Base-by-base conservation (phyloP, 192 early-diverging fungal species). In the Backusella macrospora region DNA sequence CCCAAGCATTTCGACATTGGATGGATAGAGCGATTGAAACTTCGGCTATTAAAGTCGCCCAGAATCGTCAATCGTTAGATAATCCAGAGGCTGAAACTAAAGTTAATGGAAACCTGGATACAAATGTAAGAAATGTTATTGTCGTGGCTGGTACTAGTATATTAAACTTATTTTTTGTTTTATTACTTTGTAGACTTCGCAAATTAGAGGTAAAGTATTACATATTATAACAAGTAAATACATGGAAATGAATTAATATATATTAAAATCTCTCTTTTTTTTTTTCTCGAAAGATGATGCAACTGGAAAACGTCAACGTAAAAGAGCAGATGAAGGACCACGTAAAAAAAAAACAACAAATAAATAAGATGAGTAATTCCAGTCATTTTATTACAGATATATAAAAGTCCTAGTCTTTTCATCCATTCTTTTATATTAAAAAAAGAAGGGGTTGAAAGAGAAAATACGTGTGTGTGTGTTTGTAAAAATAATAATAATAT, bases 11-110 rank as follows among this genome's bases (percentile, higher is more conserved):
- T 55, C 40, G 78, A 68, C 49, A 49, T 7, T 74, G 52, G 34
- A 75, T 80, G 73, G 78, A 80, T 34, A 48, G 74, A 40, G 74
- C 78, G 4, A 80, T 80, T 68, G 78, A 80, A 29, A 70, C 70
- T 38, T 76, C 74, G 16, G 73, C 78, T 4, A 55, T 72, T 5
- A 66, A 71, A 21, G 59, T 80, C 3, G 63, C 37, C 7, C 73
- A 80, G 18, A 62, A 44, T 18, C 55, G 71, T 4, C 66, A 75
- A 16, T 21, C 73, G 4, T 45, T 70, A 5, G 73, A 79, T 16
- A 59, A 42, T 21, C 16, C 72, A 29, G 76, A 78, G 8, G 43
- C 48, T 14, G 67, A 42, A 67, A 70, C 59, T 55, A 70, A 68
- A 39, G 43, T 70, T 0, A 47, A 26, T 70, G 45, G 7, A 52